Conservation (phyloP, 2,329 filamentous ascomycete species). For the Hymenoscyphus scutula region DNA sequence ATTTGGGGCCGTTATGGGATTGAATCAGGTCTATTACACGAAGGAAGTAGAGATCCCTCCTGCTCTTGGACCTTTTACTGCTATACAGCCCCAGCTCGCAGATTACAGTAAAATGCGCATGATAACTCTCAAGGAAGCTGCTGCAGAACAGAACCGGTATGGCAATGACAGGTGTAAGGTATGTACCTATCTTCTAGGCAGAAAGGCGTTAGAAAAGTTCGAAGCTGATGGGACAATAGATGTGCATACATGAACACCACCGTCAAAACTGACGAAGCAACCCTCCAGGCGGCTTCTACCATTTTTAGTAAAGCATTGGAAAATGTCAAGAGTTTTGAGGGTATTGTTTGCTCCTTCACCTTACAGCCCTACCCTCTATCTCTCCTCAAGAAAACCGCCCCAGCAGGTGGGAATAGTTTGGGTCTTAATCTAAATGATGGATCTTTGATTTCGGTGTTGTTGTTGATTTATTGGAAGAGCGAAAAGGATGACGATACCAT, state of each 20-base stretch:
- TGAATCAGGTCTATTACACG: neutral
- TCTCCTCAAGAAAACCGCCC: neutral
- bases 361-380: neutral
- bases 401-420: constrained; percentile 4
- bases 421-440: constrained; percentile 1
- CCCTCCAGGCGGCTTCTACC: neutral
- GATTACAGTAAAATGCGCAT: neutral
- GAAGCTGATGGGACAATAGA: neutral
- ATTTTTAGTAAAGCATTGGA: neutral
- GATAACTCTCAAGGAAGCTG: neutral
- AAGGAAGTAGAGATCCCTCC: neutral
- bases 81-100: neutral
- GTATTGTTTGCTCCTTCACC: neutral
- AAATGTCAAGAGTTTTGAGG: neutral
- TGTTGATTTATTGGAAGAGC: constrained; percentile 1
- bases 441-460: constrained; percentile 3
- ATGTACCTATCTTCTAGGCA: too few relatives aligned
- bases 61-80: neutral
- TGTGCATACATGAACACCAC: constrained; percentile 3
- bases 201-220: too few relatives aligned
- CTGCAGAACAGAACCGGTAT: neutral
- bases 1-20: neutral
- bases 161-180: neutral
- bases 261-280: constrained; percentile 1
- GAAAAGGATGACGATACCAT: constrained; percentile 2